Evolutionary conservation across 345 rosid genomes (phyloP).

Genomic region (Carallia pectinifolia): DNA sequence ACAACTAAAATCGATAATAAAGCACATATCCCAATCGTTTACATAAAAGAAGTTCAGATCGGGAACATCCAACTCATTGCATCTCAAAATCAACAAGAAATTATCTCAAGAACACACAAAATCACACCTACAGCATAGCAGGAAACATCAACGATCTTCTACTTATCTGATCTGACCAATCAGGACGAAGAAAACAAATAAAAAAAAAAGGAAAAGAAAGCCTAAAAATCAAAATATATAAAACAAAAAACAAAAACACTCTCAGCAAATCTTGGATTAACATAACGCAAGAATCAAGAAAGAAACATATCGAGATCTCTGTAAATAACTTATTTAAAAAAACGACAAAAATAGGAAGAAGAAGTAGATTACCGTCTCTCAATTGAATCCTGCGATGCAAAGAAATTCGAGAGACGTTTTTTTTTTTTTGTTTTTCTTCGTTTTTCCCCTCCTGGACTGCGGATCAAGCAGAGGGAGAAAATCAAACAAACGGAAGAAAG

Average conservation of each 20-base stretch:
- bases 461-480: background rate
- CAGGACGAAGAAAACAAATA: background rate
- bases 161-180: background rate
- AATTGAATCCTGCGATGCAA: background rate
- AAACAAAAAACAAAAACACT: background rate
- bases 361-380: conserved; percentile 2
- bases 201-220: too few relatives aligned
- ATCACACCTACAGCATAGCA: background rate
- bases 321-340: background rate
- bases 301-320: background rate
- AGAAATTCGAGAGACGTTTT: background rate
- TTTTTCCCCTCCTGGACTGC: background rate
- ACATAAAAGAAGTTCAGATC: conserved; percentile 16
- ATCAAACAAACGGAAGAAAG: too few relatives aligned
- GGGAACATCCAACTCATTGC: conserved; percentile 14
- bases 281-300: background rate
- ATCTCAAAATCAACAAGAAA: background rate
- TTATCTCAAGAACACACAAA: background rate
- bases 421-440: too few relatives aligned
- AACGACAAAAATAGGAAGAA: background rate
- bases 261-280: background rate
- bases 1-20: background rate
- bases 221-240: background rate
- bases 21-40: background rate
- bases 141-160: background rate